Conservation (phyloP, 1,284 basidiomycete genomes). For the Microbotryomycetes sp. region DNA sequence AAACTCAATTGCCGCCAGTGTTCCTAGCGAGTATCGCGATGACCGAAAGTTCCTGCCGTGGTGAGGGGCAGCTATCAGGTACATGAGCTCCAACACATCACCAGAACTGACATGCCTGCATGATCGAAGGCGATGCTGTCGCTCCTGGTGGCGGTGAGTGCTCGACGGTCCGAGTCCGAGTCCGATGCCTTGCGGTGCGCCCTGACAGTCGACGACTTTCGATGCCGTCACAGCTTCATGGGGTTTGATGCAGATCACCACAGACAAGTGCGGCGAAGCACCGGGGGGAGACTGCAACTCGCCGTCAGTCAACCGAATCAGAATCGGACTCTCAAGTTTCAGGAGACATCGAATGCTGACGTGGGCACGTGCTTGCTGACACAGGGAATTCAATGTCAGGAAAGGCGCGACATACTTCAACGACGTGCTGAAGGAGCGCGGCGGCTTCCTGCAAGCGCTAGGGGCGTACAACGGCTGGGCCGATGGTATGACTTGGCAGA, state of each 20-base stretch:
- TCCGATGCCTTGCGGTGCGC: no score
- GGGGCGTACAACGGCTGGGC: slow-evolving; percentile 65
- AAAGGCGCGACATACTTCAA: not conserved
- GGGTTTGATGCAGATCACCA: not conserved
- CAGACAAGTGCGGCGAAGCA: slow-evolving; percentile 61
- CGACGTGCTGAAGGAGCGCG: slow-evolving; percentile 38
- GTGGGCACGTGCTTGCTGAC: not conserved
- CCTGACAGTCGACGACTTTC: no score
- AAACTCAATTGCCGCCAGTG: slow-evolving; percentile 52
- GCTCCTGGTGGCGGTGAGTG: not conserved
- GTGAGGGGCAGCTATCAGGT: no score
- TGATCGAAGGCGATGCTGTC: not conserved
- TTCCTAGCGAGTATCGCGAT: slow-evolving; percentile 77
- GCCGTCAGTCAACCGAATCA: slow-evolving; percentile 48
- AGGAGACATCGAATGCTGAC: slow-evolving; percentile 50
- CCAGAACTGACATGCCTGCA: not conserved
- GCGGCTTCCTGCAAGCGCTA: slow-evolving; percentile 56
- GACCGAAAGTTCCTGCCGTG: slow-evolving; percentile 69
- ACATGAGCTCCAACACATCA: slow-evolving; percentile 59
- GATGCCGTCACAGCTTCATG: not conserved
- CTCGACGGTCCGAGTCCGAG: slow-evolving; percentile 60
- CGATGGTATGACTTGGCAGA: slow-evolving; percentile 53
- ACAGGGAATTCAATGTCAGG: not conserved
- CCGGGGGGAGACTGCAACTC: slow-evolving; percentile 58
- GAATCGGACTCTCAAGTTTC: slow-evolving; percentile 58